Evolutionary conservation across 805 yeast species (phyloP), one percentile per base, ranked within the genome.

Genomic region (Isabelozyma rhagii): DNA sequence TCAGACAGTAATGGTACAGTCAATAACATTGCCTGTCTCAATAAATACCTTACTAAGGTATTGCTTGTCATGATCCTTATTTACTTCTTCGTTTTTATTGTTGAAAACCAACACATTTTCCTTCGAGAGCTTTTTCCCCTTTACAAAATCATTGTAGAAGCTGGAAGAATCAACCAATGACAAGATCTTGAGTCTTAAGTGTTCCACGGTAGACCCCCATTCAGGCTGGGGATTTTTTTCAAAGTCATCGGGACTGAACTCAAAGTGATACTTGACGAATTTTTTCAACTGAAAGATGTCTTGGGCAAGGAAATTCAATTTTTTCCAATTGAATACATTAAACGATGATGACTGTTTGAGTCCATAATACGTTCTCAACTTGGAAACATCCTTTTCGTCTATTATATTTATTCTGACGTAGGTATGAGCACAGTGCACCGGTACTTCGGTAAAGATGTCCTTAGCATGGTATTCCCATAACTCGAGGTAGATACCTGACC

Each of bases 201-300:
- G 82, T 14, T 72, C 77, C 34, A 92, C 74, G 15, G 84, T 80
- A 8, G 92, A 82, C 0, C 96, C 96, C 48, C 74, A 77, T 51
- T 82, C 92, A 5, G 84, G 85, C 49, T 87, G 64, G 5, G 67
- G 80, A 52, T 79, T 79, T 55, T 67, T 63, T 52, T 81, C 82
- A 61, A 82, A 88, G 58, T 89, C 96, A 56, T 85, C 92, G 0
- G 96, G 94, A 29, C 88, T 81, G 65, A 89, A 89, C 61, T 88
- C 96, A 55, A 87, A 76, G 63, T 87, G 87, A 61, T 84, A 88
- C 25, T 71, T 72, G 31, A 86, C 60, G 47, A 48, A 65, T 31
- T 55, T 46, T n/a, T 56, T 49, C 46, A 58, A 47, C 9, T 54
- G 51, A 49, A 68, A 67, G 5, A 63, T 46, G 3, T 51, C 50